These are phyloP conservation scores for Triticum dicoccoides DNA, from an alignment of 176 grass and related monocot species.

Conservation along the genomic window DNA sequence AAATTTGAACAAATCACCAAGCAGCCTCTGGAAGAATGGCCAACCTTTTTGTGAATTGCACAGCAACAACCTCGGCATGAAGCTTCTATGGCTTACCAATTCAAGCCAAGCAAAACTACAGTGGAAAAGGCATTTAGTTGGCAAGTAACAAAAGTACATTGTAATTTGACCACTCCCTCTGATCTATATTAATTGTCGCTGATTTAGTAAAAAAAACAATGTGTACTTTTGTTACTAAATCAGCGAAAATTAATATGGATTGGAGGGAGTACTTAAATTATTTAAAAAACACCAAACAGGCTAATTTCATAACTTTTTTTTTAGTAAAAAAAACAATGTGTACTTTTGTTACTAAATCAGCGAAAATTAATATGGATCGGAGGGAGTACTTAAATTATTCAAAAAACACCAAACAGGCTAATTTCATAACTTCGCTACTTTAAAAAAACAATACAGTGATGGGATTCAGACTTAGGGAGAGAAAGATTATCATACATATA, in stretches of 20 bases:
- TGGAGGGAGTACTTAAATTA: no score
- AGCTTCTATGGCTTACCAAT: slow-evolving; percentile 87
- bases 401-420: not conserved
- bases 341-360: not conserved
- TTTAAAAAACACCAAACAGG: not conserved
- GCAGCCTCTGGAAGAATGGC: slow-evolving; percentile 89
- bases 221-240: no score
- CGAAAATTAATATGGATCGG: no score
- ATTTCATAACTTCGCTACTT: not conserved
- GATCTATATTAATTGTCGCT: no score
- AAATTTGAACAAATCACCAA: slow-evolving; percentile 97
- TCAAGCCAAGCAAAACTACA: slow-evolving; percentile 98
- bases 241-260: not conserved
- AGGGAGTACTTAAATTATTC: no score
- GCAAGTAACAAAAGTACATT: not conserved
- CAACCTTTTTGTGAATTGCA: slow-evolving; percentile 89
- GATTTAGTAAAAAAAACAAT: no score
- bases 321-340: no score
- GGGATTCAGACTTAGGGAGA: not conserved
- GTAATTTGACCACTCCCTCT: not conserved
- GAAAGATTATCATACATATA: not conserved
- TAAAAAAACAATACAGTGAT: not conserved
- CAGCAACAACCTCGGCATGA: slow-evolving; percentile 86
- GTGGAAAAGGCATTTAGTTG: slow-evolving; percentile 1
- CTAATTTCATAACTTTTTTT: not conserved